Evolutionary conservation across 108 stramenopile species (phyloP), one percentile per base, ranked within the genome.

Genomic region (Skeletonema potamos): DNA sequence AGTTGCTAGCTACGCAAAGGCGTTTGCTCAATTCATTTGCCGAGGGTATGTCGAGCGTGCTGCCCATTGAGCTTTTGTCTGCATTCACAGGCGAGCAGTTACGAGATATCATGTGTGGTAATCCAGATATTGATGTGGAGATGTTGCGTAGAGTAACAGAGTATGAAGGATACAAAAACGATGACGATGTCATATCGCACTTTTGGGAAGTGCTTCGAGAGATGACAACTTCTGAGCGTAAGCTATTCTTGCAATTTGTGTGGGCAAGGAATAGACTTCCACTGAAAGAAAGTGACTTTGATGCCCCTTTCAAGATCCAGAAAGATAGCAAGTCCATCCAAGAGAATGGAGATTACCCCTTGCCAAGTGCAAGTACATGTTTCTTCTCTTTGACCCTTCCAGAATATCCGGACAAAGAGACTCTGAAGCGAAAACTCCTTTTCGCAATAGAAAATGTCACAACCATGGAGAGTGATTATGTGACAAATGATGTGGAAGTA

Each of bases 381-480:
- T 99, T 99, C 87, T 98, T 98, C 81, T 92, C 94, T 24, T 79
- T 99, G 46, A 89, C 86, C 10, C 72, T 99, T 12, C 99, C 99
- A 12, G 70, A 81, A 43, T 99, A 99, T 75, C 86, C 84, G 7
- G 84, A 74, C 58, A 92, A 91, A 54, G 89, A 93, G 56, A 72
- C 84, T 0, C 58, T 97, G 66, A 84, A 82, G 58, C 73, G 89
- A 39, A 97, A 97, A 82, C 88, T 99, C 24, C 58, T 92, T 28
- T 97, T 92, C 70, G 98, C 99, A 6, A 97, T 99, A 58, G 83
- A 93, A 65, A 96, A 97, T 73, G 95, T 94, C 6, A 92, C 93
- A 27, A 96, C 96, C 17, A 98, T 99, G 97, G 98, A 99, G 65
- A 96, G 92, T 30, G 98, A 99, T 70, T 97, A 96, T 62, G 91